Percentiles rank a stretch among this genome's conserved stretches.
phyloP scores from a whole-genome alignment of 2,329 filamentous ascomycete genomes.

The Aspergillus candidus region DNA sequence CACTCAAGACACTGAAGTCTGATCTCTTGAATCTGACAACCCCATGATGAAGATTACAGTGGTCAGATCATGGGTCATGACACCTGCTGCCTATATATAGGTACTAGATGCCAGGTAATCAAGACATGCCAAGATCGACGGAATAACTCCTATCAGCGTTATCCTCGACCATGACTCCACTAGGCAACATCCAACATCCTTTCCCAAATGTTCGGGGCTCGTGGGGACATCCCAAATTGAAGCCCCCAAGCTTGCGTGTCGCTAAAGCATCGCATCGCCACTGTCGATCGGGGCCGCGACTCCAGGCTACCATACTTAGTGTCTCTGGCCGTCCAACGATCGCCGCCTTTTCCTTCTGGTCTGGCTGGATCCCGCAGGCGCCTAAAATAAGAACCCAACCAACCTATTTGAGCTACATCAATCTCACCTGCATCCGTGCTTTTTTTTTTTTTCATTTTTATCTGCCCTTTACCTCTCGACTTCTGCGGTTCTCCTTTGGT shows the following conservation, averaged over 20 bases:
- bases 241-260: neutral
- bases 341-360: slow-evolving; percentile 5
- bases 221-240: neutral
- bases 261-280: neutral
- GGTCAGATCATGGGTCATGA: too few species aligned
- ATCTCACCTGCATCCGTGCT: neutral
- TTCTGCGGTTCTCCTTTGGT: neutral
- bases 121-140: too few species aligned
- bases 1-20: too few species aligned
- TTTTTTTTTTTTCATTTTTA: slow-evolving; percentile 4
- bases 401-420: neutral
- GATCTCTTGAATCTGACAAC: too few species aligned
- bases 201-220: neutral
- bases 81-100: too few species aligned
- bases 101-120: too few species aligned
- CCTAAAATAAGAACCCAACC: neutral
- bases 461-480: neutral
- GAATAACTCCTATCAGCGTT: too few species aligned
- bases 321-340: slow-evolving; percentile 1
- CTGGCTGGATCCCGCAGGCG: neutral
- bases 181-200: too few species aligned
- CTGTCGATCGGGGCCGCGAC: neutral
- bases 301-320: neutral
- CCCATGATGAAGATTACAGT: too few species aligned
- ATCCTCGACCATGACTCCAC: too few species aligned